phyloP scores from a whole-genome alignment of 1,139 yeast species.

The Zygosaccharomyces pseudobailii region DNA sequence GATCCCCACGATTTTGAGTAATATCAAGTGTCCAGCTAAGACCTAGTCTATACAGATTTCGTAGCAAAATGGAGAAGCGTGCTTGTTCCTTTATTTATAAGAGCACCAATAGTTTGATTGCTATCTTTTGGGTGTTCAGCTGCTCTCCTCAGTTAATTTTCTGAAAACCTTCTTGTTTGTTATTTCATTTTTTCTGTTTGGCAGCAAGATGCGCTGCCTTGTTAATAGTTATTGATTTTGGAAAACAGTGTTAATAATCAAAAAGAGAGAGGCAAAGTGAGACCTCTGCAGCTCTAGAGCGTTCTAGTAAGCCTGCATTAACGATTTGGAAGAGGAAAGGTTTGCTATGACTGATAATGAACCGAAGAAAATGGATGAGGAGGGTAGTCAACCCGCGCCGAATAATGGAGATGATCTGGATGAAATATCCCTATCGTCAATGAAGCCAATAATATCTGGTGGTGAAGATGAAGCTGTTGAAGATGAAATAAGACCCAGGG shows the following conservation, averaged over 20 bases:
- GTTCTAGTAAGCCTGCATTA: not conserved
- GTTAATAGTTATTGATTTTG: not conserved
- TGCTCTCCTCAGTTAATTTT: not conserved
- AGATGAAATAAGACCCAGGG: not conserved
- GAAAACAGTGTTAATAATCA: not conserved
- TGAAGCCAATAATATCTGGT: constrained; percentile 20
- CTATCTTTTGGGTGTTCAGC: not conserved
- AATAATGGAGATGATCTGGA: constrained; percentile 4
- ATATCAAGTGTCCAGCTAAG: not conserved
- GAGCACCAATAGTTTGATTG: not conserved
- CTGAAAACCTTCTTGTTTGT: not conserved
- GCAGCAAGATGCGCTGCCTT: not conserved
- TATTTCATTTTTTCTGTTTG: not conserved
- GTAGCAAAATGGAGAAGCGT: no score
- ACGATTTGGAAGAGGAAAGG: not conserved
- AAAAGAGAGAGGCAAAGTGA: not conserved
- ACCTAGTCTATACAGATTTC: not conserved
- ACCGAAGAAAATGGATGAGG: not conserved
- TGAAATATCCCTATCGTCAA: constrained; percentile 19
- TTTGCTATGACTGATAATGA: not conserved
- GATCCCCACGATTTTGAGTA: constrained; percentile 6
- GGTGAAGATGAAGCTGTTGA: constrained; percentile 6
- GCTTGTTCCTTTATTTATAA: not conserved
- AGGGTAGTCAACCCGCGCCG: not conserved
- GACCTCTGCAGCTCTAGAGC: not conserved